A percentile compares a stretch with the other conserved stretches of the same genome.
Conservation (phyloP, 2,329 filamentous ascomycete genomes). For the Rosellinia necatrix region DNA sequence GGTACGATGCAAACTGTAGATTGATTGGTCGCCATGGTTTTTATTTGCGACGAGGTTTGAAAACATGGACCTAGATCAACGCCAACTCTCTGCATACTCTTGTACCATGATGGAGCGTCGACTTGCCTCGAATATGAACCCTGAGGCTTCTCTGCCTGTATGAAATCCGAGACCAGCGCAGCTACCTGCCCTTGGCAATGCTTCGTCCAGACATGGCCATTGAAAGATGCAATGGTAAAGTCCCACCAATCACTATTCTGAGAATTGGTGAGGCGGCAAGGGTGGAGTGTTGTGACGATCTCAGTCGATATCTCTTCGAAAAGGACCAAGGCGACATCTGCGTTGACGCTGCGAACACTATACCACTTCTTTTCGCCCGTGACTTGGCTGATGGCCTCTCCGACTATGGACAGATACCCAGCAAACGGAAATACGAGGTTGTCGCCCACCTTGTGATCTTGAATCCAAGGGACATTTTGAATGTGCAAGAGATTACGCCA, state of each 20-base stretch:
- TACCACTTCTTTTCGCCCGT: constrained; percentile 29
- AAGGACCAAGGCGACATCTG: constrained; percentile 41
- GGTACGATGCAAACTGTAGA: constrained; percentile 4
- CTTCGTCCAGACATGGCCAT: constrained; percentile 35
- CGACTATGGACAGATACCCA: constrained; percentile 44
- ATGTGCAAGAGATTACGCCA: constrained; percentile 44
- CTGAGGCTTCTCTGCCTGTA: neutral
- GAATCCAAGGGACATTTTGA: neutral
- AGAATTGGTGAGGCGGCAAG: constrained; percentile 31
- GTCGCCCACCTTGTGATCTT: constrained; percentile 16
- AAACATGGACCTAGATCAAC: constrained; percentile 42
- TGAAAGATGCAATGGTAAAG: constrained; percentile 40
- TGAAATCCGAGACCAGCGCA: constrained; percentile 1
- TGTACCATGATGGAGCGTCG: constrained; percentile 35
- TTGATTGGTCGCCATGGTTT: too few species aligned
- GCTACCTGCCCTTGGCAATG: constrained; percentile 38
- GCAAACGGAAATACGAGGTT: constrained; percentile 44
- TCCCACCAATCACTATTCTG: constrained; percentile 39
- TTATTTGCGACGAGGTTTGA: constrained; percentile 34
- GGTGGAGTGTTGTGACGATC: constrained; percentile 40
- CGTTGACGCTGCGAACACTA: constrained; percentile 37
- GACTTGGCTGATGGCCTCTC: constrained; percentile 43
- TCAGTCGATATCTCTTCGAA: constrained; percentile 38
- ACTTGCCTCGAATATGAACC: constrained; percentile 8
- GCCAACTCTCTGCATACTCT: constrained; percentile 36